Base-by-base conservation (phyloP, 306 rosid genomes). In the Prunus persica region DNA sequence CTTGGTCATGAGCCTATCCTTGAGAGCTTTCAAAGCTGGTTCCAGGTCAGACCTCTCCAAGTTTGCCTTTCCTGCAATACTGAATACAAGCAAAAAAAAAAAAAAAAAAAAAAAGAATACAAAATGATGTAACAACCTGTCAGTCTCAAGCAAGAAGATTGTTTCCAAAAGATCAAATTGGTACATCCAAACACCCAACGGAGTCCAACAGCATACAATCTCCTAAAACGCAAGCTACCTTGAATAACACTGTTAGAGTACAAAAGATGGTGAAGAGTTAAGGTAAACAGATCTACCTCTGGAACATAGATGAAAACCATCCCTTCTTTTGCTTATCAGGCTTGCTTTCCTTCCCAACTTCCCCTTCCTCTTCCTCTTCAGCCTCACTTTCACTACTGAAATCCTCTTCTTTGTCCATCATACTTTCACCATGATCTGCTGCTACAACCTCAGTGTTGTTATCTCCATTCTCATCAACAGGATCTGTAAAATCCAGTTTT, bases 1-100 rank as follows among this genome's bases (percentile, higher is more conserved):
- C 96, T 95, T 95, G 79, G 97, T 95, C 99, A 95, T 95, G 46
- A 92, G 93, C 89, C 98, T 91, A 78, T 95, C 97, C 86, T 95
- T 95, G 60, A 95, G 89, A 82, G 96, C 98, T 84, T 87, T 92
- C 92, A 95, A 78, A 79, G 99, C 97, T 43, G 97, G 99, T 83
- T 88, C 99, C 81, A 95, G 87, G 84, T 95, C 98, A 14, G 99
- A 83, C 87, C 84, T 92, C 81, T 95, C 98, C 91, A 95, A 88
- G 81, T 93, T 95, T 67, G 93, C 89, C 85, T 95, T 95, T 68
- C 99, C 99, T 13, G 98, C 97, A 86, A 95, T 95, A 85, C 99
- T 95, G 89, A 45, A 79, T 65, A 77, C 67, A 83, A 52, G 61
- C 69, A 8, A 46, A 61, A 28, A 30, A 8, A 62, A 30, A 46